These are phyloP conservation scores for Phialocephala sp. DNA, from an alignment of 2,329 filamentous ascomycete species.

Conservation along the genomic window DNA sequence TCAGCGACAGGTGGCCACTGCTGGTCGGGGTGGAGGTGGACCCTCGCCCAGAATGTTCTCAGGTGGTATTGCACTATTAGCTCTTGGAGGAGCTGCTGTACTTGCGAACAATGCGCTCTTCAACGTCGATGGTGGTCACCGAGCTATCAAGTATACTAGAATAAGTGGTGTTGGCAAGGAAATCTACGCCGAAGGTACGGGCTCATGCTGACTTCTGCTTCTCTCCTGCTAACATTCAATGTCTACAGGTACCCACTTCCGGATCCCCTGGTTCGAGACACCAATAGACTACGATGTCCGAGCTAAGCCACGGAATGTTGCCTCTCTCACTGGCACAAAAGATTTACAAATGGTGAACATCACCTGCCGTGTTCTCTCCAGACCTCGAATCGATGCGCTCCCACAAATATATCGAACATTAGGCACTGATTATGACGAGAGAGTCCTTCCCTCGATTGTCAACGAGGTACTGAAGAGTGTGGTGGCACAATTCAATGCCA, in stretches of 20 bases:
- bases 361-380: conserved; percentile 96
- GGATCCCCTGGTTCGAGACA: conserved; percentile 96
- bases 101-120: conserved; percentile 65
- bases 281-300: conserved; percentile 97
- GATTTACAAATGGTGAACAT: conserved; percentile 99
- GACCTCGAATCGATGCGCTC: conserved; percentile 84
- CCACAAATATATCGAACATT: conserved; percentile 98
- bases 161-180: conserved; percentile 92
- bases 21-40: conserved; percentile 53
- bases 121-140: conserved; percentile 96
- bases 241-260: conserved; percentile 80
- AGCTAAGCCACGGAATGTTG: conserved; percentile 94
- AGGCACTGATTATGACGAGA: conserved; percentile 94
- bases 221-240: conserved; percentile 31
- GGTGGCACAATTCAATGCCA: conserved; percentile 98
- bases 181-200: conserved; percentile 89
- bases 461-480: conserved; percentile 99
- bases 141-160: conserved; percentile 97
- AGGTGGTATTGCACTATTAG: conserved; percentile 57
- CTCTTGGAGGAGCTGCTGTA: conserved; percentile 59
- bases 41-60: conserved; percentile 56
- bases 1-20: conserved; percentile 62
- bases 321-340: conserved; percentile 97
- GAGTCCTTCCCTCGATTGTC: conserved; percentile 94
- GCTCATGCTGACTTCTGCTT: conserved; percentile 8